Conservation (phyloP, 768 basidiomycete genomes). For the Suillus fuscotomentosus region DNA sequence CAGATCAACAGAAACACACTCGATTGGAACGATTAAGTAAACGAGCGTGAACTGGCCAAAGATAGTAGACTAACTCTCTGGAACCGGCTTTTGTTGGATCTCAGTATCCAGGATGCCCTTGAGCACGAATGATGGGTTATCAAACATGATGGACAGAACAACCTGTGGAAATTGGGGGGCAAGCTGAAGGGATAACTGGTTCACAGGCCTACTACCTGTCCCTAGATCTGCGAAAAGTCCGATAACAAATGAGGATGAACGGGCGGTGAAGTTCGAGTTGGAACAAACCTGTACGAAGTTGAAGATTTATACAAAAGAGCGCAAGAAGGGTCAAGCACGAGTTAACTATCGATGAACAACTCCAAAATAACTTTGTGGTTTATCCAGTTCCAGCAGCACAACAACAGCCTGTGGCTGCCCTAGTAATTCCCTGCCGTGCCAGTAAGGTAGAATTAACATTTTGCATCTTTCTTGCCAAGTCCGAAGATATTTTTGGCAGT, state of each 20-base stretch:
- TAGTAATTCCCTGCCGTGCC: no score
- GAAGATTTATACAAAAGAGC: no score
- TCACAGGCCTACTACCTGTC: neutral
- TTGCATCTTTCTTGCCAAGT: no score
- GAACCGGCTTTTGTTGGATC: conserved; percentile 64
- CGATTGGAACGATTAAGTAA: conserved; percentile 22
- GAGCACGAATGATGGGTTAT: conserved; percentile 81
- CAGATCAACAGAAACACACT: conserved; percentile 29
- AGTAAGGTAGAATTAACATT: no score
- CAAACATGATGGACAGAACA: conserved; percentile 45
- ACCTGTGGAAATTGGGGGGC: neutral
- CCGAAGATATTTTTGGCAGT: no score
- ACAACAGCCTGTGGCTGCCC: no score
- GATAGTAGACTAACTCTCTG: conserved; percentile 48
- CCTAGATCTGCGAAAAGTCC: neutral
- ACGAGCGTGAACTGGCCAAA: neutral
- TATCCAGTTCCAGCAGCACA: no score
- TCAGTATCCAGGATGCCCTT: conserved; percentile 62
- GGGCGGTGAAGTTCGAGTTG: no score
- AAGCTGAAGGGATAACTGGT: conserved; percentile 1
- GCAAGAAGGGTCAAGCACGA: no score
- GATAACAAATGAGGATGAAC: neutral
- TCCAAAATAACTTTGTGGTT: no score
- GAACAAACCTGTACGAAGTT: no score
- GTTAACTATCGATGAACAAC: no score